Evolutionary conservation across 192 early-diverging fungal species (phyloP).

Genomic region (Diversispora eburnea): DNA sequence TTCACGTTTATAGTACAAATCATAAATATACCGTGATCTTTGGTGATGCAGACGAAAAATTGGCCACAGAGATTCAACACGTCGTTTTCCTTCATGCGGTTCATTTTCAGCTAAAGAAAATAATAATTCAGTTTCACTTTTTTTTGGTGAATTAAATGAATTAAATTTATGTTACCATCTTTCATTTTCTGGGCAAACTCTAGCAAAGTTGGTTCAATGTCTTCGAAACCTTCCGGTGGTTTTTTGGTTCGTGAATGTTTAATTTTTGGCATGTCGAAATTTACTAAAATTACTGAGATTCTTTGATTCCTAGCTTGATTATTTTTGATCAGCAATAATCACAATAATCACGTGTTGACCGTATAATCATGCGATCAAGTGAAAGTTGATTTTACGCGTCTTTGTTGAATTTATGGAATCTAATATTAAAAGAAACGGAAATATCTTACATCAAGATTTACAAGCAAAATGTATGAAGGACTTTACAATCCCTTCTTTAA

Average conservation of each 20-base stretch:
- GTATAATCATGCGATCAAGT: too few species aligned
- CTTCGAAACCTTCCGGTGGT: slow-evolving; percentile 93
- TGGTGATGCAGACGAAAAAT: slow-evolving; percentile 97
- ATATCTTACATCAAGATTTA: too few species aligned
- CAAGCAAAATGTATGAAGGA: too few species aligned
- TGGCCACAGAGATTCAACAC: slow-evolving; percentile 88
- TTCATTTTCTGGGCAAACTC: slow-evolving; percentile 94
- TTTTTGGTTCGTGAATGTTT: slow-evolving; percentile 72
- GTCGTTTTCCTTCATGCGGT: slow-evolving; percentile 88
- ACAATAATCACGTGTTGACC: too few species aligned
- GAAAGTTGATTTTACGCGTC: too few species aligned
- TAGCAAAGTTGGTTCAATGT: slow-evolving; percentile 87
- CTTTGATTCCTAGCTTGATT: too few species aligned
- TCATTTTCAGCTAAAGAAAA: slow-evolving; percentile 85
- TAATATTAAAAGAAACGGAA: too few species aligned
- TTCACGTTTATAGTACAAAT: slow-evolving; percentile 93
- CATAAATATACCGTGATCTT: slow-evolving; percentile 93
- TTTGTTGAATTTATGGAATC: too few species aligned
- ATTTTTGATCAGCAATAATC: too few species aligned
- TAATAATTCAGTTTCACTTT: slow-evolving; percentile 1
- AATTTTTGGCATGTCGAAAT: slow-evolving; percentile 65
- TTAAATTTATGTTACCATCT: slow-evolving; percentile 62
- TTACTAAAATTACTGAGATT: too few species aligned
- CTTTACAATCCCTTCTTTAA: background rate
- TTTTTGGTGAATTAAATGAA: background rate